phyloP scores from a whole-genome alignment of 257 asterid genomes.

The Buddleja alternifolia region DNA sequence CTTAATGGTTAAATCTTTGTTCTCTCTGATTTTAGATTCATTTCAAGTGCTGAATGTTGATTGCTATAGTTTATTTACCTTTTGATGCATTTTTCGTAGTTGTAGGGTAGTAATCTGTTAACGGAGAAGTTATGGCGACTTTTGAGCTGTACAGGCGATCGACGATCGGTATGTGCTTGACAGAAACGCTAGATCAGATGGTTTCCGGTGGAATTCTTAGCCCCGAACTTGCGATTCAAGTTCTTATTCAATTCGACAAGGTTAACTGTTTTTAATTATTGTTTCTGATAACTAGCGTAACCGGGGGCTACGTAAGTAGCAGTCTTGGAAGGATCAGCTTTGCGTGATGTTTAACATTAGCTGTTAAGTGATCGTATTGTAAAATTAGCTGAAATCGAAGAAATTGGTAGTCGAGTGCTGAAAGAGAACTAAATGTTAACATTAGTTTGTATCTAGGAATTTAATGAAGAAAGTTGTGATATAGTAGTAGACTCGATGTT shows the following conservation, averaged over 20 bases:
- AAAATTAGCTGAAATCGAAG: slow-evolving; percentile 1
- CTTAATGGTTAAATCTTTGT: neutral
- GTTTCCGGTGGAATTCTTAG: slow-evolving; percentile 71
- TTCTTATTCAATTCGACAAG: slow-evolving; percentile 94
- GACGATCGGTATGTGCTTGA: slow-evolving; percentile 93
- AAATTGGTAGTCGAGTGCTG: slow-evolving; percentile 7
- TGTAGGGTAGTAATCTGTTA: slow-evolving; percentile 17
- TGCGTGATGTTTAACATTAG: neutral
- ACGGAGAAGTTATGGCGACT: slow-evolving; percentile 71
- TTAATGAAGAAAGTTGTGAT: neutral
- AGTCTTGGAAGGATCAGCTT: too few relatives aligned
- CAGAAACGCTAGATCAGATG: slow-evolving; percentile 93
- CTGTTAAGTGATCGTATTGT: neutral
- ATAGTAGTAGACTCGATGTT: neutral
- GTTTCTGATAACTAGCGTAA: neutral
- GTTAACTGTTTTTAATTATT: slow-evolving; percentile 33
- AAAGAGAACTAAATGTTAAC: neutral
- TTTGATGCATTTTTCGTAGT: slow-evolving; percentile 15
- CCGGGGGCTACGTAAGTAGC: neutral
- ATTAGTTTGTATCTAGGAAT: neutral
- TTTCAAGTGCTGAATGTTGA: slow-evolving; percentile 12
- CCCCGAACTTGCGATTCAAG: slow-evolving; percentile 94
- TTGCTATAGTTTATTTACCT: slow-evolving; percentile 3
- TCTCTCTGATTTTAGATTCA: neutral
- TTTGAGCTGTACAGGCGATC: slow-evolving; percentile 94